Percentiles rank a stretch among this genome's conserved stretches.
Evolutionary conservation across 768 basidiomycete genomes (phyloP).

Genomic region (Ramaria sp.): DNA sequence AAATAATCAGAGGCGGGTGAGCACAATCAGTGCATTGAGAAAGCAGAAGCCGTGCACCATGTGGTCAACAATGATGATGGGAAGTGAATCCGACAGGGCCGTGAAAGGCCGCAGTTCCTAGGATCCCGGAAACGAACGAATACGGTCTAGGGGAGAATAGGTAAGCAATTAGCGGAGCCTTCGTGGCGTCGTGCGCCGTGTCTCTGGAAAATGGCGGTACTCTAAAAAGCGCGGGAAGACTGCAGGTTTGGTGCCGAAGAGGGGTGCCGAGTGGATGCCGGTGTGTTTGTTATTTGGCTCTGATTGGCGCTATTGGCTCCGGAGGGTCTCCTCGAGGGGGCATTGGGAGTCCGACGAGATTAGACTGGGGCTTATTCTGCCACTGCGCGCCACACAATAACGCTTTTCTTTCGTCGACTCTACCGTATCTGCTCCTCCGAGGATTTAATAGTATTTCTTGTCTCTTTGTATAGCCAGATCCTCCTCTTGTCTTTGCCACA

Average conservation of each 20-base stretch:
- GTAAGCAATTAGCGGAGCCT: slow-evolving; percentile 3
- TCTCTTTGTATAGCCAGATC: neutral
- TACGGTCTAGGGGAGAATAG: neutral
- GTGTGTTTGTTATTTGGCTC: neutral
- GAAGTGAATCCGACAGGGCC: too few relatives aligned
- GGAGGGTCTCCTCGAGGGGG: too few relatives aligned
- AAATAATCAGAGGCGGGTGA: too few relatives aligned
- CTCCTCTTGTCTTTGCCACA: neutral
- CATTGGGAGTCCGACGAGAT: neutral
- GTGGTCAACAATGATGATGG: too few relatives aligned
- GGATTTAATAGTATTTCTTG: neutral
- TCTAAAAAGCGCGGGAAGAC: neutral
- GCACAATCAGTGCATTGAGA: too few relatives aligned
- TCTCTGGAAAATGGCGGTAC: neutral
- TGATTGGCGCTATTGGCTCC: neutral
- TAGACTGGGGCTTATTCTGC: neutral
- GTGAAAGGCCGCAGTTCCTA: neutral
- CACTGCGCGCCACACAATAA: neutral
- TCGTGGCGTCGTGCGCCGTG: slow-evolving; percentile 3
- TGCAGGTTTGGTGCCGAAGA: neutral
- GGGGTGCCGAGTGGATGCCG: too few relatives aligned
- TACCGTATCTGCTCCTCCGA: neutral
- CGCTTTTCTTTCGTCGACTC: neutral
- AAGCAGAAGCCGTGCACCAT: too few relatives aligned
- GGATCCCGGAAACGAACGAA: neutral